phyloP scores from a whole-genome alignment of 2,329 filamentous ascomycete species.

The Talaromyces albobiverticillius region DNA sequence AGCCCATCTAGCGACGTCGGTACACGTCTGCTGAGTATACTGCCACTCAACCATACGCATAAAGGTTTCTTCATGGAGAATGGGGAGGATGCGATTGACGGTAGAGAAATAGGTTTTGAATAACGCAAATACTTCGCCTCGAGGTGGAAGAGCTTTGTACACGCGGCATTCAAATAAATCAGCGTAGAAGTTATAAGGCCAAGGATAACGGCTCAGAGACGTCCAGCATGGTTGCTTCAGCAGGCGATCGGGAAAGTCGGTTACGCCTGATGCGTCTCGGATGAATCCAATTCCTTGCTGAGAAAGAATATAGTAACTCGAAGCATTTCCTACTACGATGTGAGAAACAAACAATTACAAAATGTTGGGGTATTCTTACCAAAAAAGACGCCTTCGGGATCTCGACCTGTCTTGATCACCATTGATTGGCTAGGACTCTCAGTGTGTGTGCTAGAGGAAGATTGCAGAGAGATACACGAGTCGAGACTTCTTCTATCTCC shows the following conservation, averaged over 20 bases:
- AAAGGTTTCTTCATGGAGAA: constrained; percentile 93
- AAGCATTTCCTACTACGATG: constrained; percentile 68
- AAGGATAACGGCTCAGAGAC: constrained; percentile 85
- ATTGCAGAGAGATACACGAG: constrained; percentile 3
- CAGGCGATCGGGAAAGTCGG: constrained; percentile 84
- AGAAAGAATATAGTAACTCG: constrained; percentile 93
- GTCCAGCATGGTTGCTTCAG: constrained; percentile 64
- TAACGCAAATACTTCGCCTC: constrained; percentile 79
- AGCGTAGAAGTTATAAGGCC: constrained; percentile 93
- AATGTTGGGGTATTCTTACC: constrained; percentile 51
- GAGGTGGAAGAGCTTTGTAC: constrained; percentile 75
- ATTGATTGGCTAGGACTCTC: background rate
- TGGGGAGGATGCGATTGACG: constrained; percentile 94
- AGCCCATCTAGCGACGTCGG: constrained; percentile 94
- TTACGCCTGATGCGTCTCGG: constrained; percentile 90
- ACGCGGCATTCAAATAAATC: constrained; percentile 82
- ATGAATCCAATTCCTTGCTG: constrained; percentile 96
- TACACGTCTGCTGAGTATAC: constrained; percentile 85
- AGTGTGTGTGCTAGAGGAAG: background rate
- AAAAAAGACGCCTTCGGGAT: constrained; percentile 88
- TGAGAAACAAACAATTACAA: constrained; percentile 20
- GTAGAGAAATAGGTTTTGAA: constrained; percentile 92
- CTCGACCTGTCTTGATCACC: constrained; percentile 57
- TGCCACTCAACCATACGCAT: constrained; percentile 94
- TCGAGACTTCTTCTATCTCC: background rate